These are phyloP conservation scores for Cryphonectria nitschkei DNA, from an alignment of 2,329 filamentous ascomycete genomes.

Conservation along the genomic window DNA sequence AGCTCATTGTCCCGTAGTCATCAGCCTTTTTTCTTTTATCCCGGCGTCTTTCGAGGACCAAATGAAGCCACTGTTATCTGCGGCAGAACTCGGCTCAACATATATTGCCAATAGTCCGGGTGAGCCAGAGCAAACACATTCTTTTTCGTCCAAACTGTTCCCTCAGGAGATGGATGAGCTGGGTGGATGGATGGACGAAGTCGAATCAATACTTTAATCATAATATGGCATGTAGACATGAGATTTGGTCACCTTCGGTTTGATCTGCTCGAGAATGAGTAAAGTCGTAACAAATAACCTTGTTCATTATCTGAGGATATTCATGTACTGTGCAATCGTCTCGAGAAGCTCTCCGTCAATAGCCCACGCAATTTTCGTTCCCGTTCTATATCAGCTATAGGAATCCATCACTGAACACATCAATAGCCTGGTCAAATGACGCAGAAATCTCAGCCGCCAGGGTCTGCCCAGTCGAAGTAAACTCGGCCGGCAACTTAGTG, in stretches of 20 bases:
- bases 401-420: conserved; percentile 33
- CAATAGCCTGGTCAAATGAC: conserved; percentile 45
- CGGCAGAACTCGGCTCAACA: not conserved
- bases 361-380: not conserved
- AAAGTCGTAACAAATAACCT: not conserved
- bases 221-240: not conserved
- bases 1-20: not conserved
- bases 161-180: not conserved
- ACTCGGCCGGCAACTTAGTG: conserved; percentile 43
- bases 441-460: conserved; percentile 44
- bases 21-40: not conserved
- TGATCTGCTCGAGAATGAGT: not conserved
- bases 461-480: conserved; percentile 39
- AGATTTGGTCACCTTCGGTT: not conserved
- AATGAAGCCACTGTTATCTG: not conserved
- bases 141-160: too few relatives aligned
- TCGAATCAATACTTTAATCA: not conserved
- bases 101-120: not conserved
- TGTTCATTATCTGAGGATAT: not conserved
- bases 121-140: too few relatives aligned
- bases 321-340: not conserved
- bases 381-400: not conserved
- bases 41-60: not conserved
- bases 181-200: not conserved
- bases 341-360: not conserved